Base-by-base conservation (phyloP, 106 monocot species). In the Allium fistulosum region DNA sequence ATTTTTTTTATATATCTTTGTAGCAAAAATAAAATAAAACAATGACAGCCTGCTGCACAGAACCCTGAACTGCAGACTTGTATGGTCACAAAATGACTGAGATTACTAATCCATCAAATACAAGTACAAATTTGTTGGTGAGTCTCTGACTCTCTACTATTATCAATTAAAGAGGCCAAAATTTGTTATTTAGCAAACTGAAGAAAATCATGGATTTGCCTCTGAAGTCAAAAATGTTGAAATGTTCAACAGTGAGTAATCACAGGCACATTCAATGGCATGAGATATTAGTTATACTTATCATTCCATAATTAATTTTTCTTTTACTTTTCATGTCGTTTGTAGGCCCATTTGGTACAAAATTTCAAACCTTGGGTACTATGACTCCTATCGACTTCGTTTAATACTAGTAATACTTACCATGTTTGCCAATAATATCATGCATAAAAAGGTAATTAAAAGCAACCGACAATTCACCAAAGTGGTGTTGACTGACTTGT, bases 261-360 rank as follows among this genome's bases (percentile, higher is more conserved):
- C 26, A 61, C 7, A 27, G 61, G 22, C 61, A 13, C 61, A 61
- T 61, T 61, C 61, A 61, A 28, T 61, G 61, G 61, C 61, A 28
- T 61, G 61, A 61, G 45, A 26, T 61, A 45, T 61, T 61, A 61
- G 61, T 61, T 61, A 61, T 8, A 61, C 18, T 10, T 7, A 61
- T 45, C 6, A 18, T 15, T 55, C 53, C 11, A 55, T 8, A 8
- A 55, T 55, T 11, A 55, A 55, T 55, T 26, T 59, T 7, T 9
- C 61, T 9, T 61, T 61, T 15, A 61, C 18, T 61, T 61, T 61
- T 26, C 26, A 28, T 61, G 27, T 61, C 18, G 8, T 61, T 7
- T 61, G 13, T 28, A 45, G 61, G 61, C 45, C 61, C 61, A 59
- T 9, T 59, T 26, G 37, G 37, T 59, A 59, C 16, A 18, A 9